These are phyloP conservation scores for Golubevia sp. DNA, from an alignment of 1,284 basidiomycete genomes.

Conservation along the genomic window DNA sequence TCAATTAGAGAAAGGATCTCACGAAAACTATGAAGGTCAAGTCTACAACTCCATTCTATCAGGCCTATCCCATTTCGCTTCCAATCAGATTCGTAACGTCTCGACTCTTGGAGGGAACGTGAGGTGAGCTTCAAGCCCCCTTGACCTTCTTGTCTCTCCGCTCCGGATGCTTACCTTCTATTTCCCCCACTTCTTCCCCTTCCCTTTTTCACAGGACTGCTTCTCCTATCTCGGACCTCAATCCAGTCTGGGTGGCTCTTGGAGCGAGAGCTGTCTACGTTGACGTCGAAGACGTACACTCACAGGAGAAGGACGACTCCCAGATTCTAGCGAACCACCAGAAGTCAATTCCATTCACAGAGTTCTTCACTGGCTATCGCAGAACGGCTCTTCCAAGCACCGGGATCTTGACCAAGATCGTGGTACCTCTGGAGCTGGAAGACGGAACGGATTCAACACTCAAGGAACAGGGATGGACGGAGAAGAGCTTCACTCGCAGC, in stretches of 20 bases:
- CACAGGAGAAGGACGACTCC: conserved; percentile 8
- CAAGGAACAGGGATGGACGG: conserved; percentile 16
- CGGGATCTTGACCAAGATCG: conserved; percentile 50
- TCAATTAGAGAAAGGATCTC: conserved; percentile 35
- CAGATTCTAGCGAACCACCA: neutral
- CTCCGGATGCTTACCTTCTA: too few relatives aligned
- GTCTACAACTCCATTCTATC: conserved; percentile 36
- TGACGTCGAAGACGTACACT: conserved; percentile 26
- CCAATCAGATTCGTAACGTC: conserved; percentile 61
- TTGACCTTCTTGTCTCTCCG: too few relatives aligned
- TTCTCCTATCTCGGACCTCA: conserved; percentile 61
- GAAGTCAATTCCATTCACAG: conserved; percentile 26
- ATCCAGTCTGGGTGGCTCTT: conserved; percentile 62
- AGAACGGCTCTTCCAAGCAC: conserved; percentile 55
- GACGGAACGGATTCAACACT: too few relatives aligned
- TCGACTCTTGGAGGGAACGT: conserved; percentile 61
- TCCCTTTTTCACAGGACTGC: too few relatives aligned
- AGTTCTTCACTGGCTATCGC: conserved; percentile 61
- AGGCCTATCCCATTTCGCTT: conserved; percentile 56
- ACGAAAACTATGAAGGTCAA: conserved; percentile 13
- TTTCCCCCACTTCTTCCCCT: too few relatives aligned
- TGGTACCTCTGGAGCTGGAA: conserved; percentile 30
- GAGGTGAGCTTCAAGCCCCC: too few relatives aligned
- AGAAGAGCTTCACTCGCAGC: conserved; percentile 41
- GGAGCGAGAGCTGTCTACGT: conserved; percentile 34